A percentile compares a stretch with the other conserved stretches of the same genome.
Conservation (phyloP, 176 grass and related monocot species). For the Zoysia pacifica region DNA sequence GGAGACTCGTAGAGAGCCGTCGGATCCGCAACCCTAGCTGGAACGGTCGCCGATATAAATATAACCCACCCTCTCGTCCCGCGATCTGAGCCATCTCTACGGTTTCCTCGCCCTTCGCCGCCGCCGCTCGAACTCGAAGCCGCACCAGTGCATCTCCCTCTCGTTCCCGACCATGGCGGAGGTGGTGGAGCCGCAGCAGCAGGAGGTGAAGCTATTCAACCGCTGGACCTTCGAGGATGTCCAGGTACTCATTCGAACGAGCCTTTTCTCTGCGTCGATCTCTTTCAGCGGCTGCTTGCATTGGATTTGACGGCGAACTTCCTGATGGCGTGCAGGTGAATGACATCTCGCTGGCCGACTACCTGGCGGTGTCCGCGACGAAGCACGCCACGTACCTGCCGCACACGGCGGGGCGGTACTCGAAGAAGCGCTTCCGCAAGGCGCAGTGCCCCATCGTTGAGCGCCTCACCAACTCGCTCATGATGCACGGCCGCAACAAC, state of each 20-base stretch:
- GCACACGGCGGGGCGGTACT: constrained; percentile 65
- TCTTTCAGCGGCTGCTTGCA: too few relatives aligned
- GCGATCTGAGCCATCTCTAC: not conserved
- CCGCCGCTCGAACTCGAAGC: not conserved
- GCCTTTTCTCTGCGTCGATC: not conserved
- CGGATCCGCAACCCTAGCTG: constrained; percentile 28
- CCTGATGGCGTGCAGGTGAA: constrained; percentile 40
- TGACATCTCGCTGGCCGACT: constrained; percentile 63
- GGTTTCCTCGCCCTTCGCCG: not conserved
- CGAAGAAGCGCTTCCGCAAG: constrained; percentile 63
- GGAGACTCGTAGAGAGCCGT: not conserved
- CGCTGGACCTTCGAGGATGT: not conserved
- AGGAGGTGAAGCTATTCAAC: constrained; percentile 40
- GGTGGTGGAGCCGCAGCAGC: constrained; percentile 26
- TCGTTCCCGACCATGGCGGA: constrained; percentile 3
- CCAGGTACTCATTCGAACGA: not conserved
- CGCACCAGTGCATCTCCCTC: not conserved
- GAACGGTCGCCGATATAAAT: not conserved
- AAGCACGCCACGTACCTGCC: constrained; percentile 66
- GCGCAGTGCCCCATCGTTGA: constrained; percentile 68
- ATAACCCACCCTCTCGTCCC: not conserved
- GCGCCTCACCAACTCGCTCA: constrained; percentile 66
- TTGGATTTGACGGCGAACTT: too few relatives aligned
- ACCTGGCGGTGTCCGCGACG: constrained; percentile 51
- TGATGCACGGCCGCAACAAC: constrained; percentile 78